Evolutionary conservation across 2,329 filamentous ascomycete genomes (phyloP).

Genomic region (Sclerotinia nivalis): DNA sequence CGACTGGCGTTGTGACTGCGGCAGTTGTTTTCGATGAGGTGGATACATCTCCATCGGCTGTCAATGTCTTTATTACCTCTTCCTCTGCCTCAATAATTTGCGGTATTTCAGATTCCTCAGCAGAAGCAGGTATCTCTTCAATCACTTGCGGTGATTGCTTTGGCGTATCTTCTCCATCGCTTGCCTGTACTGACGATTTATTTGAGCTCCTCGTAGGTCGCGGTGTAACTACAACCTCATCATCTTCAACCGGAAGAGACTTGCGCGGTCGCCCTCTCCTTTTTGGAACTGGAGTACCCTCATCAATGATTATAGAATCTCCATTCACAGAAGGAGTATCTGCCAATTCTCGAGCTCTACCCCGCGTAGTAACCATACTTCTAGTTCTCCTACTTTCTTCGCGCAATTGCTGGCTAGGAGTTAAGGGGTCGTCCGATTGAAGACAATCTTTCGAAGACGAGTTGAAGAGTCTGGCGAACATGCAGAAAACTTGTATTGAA

Average conservation of each 20-base stretch:
- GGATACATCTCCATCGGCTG: neutral
- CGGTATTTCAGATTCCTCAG: constrained; percentile 3
- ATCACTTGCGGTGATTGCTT: constrained; percentile 26
- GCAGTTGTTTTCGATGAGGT: constrained; percentile 2
- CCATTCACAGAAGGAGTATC: constrained; percentile 23
- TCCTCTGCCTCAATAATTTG: constrained; percentile 6
- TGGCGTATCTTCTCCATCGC: constrained; percentile 26
- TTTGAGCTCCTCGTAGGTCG: constrained; percentile 35
- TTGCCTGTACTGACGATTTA: constrained; percentile 31
- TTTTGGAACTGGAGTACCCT: constrained; percentile 23
- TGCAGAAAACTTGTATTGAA: constrained; percentile 23
- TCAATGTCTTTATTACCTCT: neutral
- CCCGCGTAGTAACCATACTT: constrained; percentile 34
- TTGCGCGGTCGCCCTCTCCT: constrained; percentile 25
- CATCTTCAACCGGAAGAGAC: constrained; percentile 19
- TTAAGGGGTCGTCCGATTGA: constrained; percentile 19
- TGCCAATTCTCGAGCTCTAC: constrained; percentile 23
- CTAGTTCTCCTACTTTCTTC: constrained; percentile 18
- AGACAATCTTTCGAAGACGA: constrained; percentile 34
- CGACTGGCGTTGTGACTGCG: constrained; percentile 4
- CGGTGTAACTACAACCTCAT: constrained; percentile 21
- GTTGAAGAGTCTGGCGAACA: constrained; percentile 37
- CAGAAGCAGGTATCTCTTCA: constrained; percentile 35
- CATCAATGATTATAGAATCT: constrained; percentile 26
- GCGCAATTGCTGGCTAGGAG: constrained; percentile 23